These are phyloP conservation scores for Fusarium tjaetaba DNA, from an alignment of 2,329 filamentous ascomycete species.

Conservation along the genomic window DNA sequence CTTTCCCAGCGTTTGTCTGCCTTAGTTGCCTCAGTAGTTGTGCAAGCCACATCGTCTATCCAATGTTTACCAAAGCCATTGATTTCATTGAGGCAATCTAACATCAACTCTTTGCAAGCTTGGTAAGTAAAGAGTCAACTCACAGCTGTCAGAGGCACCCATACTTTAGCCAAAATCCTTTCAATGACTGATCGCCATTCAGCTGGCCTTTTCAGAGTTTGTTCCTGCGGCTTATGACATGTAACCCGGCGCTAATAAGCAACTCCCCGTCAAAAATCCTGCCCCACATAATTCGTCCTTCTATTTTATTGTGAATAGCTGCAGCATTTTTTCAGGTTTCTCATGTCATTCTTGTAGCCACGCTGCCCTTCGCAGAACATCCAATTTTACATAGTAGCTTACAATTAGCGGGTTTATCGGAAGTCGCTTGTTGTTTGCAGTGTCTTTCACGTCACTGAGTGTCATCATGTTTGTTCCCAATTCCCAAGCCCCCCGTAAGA, in stretches of 20 bases:
- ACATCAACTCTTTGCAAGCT: neutral
- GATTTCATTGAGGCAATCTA: neutral
- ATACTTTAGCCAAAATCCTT: neutral
- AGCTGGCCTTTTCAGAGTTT: slow-evolving; percentile 1
- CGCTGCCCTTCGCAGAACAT: neutral
- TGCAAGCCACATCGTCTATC: neutral
- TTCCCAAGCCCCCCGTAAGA: slow-evolving; percentile 57
- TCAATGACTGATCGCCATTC: slow-evolving; percentile 1
- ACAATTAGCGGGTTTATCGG: too few relatives aligned
- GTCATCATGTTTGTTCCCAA: slow-evolving; percentile 40
- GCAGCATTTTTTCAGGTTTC: slow-evolving; percentile 6
- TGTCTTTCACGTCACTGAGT: neutral
- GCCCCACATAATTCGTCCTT: slow-evolving; percentile 20
- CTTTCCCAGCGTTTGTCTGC: neutral
- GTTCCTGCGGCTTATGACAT: slow-evolving; percentile 22
- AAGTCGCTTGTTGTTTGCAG: neutral
- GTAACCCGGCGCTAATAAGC: slow-evolving; percentile 28
- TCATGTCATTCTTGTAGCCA: neutral
- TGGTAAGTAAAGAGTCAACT: neutral
- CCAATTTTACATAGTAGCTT: neutral
- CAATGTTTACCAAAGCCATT: too few relatives aligned
- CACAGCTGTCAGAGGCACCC: neutral
- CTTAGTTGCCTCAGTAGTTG: neutral
- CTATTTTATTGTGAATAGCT: slow-evolving; percentile 25
- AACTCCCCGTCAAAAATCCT: slow-evolving; percentile 17